A percentile compares a stretch with the other conserved stretches of the same genome.
phyloP scores from a whole-genome alignment of 805 yeast species.

The Hanseniaspora nectarophila region DNA sequence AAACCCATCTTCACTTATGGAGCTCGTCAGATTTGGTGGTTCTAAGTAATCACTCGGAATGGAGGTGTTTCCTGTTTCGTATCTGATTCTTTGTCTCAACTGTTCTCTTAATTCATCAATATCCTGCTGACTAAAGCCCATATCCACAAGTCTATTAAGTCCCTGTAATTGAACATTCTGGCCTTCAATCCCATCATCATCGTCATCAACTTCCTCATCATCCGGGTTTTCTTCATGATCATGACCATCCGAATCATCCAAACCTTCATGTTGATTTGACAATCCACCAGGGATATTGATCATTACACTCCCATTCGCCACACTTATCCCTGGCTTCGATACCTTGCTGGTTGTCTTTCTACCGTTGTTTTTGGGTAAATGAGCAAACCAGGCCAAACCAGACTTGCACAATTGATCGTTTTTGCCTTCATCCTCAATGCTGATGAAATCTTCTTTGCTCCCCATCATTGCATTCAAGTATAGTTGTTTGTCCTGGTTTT shows the following conservation, averaged over 20 bases:
- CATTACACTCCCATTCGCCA: slow-evolving; percentile 6
- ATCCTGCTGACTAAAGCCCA: slow-evolving; percentile 75
- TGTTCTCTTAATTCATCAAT: slow-evolving; percentile 60
- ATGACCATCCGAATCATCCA: neutral
- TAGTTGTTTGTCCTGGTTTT: slow-evolving; percentile 29
- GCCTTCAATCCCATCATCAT: slow-evolving; percentile 14
- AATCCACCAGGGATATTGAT: slow-evolving; percentile 27
- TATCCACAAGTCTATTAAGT: slow-evolving; percentile 68
- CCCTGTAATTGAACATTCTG: slow-evolving; percentile 46
- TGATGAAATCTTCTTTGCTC: neutral
- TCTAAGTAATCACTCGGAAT: slow-evolving; percentile 17
- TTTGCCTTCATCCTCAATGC: neutral
- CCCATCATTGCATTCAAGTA: slow-evolving; percentile 13
- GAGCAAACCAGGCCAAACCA: slow-evolving; percentile 7
- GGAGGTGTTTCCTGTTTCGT: slow-evolving; percentile 9
- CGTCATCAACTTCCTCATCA: slow-evolving; percentile 15
- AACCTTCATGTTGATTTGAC: slow-evolving; percentile 13
- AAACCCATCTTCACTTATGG: slow-evolving; percentile 11
- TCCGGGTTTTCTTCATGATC: slow-evolving; percentile 15
- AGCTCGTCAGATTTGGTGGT: slow-evolving; percentile 13
- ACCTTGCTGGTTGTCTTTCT: neutral
- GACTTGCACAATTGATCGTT: slow-evolving; percentile 5
- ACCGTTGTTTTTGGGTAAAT: neutral
- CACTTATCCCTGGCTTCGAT: neutral
- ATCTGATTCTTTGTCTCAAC: slow-evolving; percentile 49